phyloP scores from a whole-genome alignment of 2,329 filamentous ascomycete species.

The Verticillium longisporum region DNA sequence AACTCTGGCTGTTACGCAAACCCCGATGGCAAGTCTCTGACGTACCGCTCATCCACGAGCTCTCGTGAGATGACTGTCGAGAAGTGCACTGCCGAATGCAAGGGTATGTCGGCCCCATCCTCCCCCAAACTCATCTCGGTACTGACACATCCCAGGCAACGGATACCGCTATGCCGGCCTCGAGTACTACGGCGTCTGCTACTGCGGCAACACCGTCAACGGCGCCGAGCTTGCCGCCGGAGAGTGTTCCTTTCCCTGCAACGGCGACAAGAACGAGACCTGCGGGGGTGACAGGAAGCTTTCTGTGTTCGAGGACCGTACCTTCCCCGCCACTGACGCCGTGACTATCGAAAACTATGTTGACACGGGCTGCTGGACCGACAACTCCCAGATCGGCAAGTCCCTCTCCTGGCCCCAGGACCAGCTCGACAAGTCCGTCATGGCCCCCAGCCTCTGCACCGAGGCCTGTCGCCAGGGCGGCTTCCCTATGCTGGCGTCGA shows the following conservation, averaged over 20 bases:
- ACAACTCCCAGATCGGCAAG: slow-evolving; percentile 31
- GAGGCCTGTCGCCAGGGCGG: slow-evolving; percentile 32
- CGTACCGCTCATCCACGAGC: slow-evolving; percentile 31
- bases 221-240: slow-evolving; percentile 43
- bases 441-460: slow-evolving; percentile 37
- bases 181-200: slow-evolving; percentile 45
- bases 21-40: slow-evolving; percentile 24
- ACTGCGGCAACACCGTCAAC: slow-evolving; percentile 43
- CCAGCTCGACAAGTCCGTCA: slow-evolving; percentile 21
- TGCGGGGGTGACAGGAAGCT: slow-evolving; percentile 42
- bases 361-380: slow-evolving; percentile 56
- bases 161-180: slow-evolving; percentile 44
- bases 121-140: not conserved
- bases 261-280: slow-evolving; percentile 32
- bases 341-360: slow-evolving; percentile 45
- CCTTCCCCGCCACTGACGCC: slow-evolving; percentile 34
- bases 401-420: slow-evolving; percentile 37
- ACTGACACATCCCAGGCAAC: slow-evolving; percentile 25
- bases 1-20: slow-evolving; percentile 42
- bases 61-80: slow-evolving; percentile 37
- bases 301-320: slow-evolving; percentile 42
- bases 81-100: slow-evolving; percentile 40
- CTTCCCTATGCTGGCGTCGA: slow-evolving; percentile 41
- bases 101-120: slow-evolving; percentile 24
- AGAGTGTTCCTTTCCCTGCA: slow-evolving; percentile 52